phyloP scores from a whole-genome alignment of 2,329 filamentous ascomycete species.

The Ascochyta pisi region DNA sequence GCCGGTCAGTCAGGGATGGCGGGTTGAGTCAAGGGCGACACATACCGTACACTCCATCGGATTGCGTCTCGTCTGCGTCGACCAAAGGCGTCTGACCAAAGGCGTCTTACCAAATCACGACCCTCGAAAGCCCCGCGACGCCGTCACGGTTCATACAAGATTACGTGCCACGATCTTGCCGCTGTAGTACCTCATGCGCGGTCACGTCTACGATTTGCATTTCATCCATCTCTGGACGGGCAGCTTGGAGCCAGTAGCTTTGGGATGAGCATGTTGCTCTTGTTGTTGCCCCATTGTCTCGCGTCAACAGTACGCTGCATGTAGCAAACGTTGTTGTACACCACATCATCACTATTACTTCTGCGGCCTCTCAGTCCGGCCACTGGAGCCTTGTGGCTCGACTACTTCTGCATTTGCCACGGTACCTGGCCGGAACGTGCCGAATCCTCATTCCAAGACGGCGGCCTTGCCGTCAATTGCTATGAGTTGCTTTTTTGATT shows the following conservation, averaged over 20 bases:
- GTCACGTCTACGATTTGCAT: constrained; percentile 8
- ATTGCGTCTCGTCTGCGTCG: constrained; percentile 16
- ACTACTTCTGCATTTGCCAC: constrained; percentile 9
- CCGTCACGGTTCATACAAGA: not conserved
- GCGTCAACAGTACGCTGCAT: constrained; percentile 6
- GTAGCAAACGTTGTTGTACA: constrained; percentile 5
- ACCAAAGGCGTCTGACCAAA: constrained; percentile 19
- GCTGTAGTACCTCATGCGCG: constrained; percentile 13
- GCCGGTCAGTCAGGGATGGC: constrained; percentile 7
- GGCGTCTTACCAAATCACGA: constrained; percentile 20
- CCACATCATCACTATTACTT: constrained; percentile 4
- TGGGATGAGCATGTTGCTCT: not conserved
- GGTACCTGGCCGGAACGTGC: constrained; percentile 11
- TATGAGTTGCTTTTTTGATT: not conserved
- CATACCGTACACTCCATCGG: constrained; percentile 16
- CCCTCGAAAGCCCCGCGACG: constrained; percentile 4
- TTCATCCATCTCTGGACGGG: not conserved
- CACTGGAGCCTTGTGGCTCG: constrained; percentile 7
- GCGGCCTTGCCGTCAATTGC: not conserved
- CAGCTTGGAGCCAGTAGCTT: not conserved
- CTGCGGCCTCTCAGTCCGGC: not conserved
- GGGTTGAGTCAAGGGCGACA: constrained; percentile 16
- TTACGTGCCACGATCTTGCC: constrained; percentile 6
- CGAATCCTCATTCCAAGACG: constrained; percentile 9
- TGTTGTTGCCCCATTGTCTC: constrained; percentile 4